Base-by-base conservation (phyloP, 495 filamentous ascomycete genomes). In the Tuber calosporum region DNA sequence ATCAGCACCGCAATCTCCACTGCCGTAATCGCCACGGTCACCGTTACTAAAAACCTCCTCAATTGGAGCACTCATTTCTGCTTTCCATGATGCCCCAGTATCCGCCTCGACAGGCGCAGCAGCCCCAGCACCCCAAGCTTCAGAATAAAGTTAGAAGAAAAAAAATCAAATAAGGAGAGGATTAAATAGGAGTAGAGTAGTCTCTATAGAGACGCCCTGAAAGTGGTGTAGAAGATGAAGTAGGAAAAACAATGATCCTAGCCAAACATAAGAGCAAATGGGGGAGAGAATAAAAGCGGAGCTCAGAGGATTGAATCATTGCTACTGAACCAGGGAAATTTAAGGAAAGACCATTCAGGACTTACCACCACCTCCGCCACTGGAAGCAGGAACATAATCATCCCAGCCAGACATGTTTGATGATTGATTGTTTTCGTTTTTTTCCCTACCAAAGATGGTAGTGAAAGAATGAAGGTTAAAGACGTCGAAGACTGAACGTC, bases 91-190 rank as follows among this genome's bases (percentile, higher is more conserved):
- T 41, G 68, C 20, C 66, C 22, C 38, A 22, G 67, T 48, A 26
- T 39, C 19, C n/a, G 38, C 48, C 13, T 8, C 67, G 41, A 67
- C 39, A n/a, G 36, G 39, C 37, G 72, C 66, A 58, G 38, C 36
- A 79, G 69, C 76, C 82, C 77, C 66, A 82, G 80, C 68, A 83
- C 83, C 75, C 74, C 74, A 68, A 69, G 74, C 75, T 77, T 26
- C n/a, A 30, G 3, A 72, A 67, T 36, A 17, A 11, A 40, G 42
- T 17, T 3, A 34, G 34, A 62, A 40, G 5, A 40, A 40, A 0
- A 62, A 17, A 2, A 62, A 62, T 62, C 26, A 34, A 62, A 62
- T 13, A 62, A 62, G 53, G 26, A 62, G 53, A 30, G 53, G 1
- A 58, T 4, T 53, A 8, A 22, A 53, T 11, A 62, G 1, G 34